Evolutionary conservation across 352 stramenopile species (phyloP), one percentile per base, ranked within the genome.

Genomic region (Globisporangium carolinianum): DNA sequence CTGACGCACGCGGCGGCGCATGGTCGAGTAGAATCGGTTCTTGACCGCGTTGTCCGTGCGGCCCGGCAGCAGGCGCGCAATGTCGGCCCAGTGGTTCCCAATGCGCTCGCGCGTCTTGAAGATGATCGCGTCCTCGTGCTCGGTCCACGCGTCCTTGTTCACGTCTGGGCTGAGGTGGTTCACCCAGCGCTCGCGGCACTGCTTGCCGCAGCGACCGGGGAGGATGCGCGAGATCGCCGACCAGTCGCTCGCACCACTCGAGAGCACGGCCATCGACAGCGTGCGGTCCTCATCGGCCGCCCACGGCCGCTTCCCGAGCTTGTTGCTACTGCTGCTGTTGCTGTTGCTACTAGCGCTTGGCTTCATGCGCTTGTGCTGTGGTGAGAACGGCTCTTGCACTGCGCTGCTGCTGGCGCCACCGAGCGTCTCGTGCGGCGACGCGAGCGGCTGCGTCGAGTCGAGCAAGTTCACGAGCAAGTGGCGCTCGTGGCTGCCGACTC

Each of bases 21-120:
- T 89, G 14, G 82, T 91, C 45, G 80, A 92, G 60, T 94, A 91
- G 58, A 85, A 98, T 0, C 91, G 81, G 65, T 98, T 98, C 78
- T 99, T 99, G 24, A 99, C 94, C 9, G 89, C 89, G 60, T 98
- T 98, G 66, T 98, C 94, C 11, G 94, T 97, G 39, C 96, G 75
- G 2, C 96, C 96, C 24, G 95, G 92, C 38, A 99, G 75, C 14
- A 96, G 66, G 15, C 97, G 97, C 14, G 95, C 92, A 60, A 99
- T 99, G 61, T 98, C 91, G 3, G 91, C 90, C 97, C 97, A 99
- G 60, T 96, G 86, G 68, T 99, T 99, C 6, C 97, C 97, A 47
- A 95, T 88, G 12, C 72, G 68, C 42, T 90, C 79, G 2, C 77
- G 73, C 15, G 79, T 88, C 47, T 72, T 70, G 55, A 93, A 91